Evolutionary conservation across 2,329 filamentous ascomycete genomes (phyloP), one percentile per base, ranked within the genome.

Genomic region (Rutstroemia sp.): DNA sequence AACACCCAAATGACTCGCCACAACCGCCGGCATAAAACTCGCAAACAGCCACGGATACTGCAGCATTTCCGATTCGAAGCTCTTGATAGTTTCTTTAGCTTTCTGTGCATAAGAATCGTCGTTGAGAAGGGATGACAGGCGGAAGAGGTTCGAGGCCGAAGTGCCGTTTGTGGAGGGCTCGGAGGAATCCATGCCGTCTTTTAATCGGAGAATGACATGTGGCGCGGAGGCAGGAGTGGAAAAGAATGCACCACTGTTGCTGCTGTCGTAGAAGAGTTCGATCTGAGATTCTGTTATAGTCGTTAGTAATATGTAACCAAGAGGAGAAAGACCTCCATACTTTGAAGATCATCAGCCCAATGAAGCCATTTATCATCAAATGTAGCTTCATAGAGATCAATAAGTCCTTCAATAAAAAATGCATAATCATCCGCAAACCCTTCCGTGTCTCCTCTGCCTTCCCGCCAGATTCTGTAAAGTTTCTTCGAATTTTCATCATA

Each of bases 361-460:
- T 86, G 75, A 4, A 96, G 76, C 73, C 88, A 89, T 45, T 75
- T 73, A 61, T 87, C 84, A 56, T 96, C 84, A 60, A 87, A 86
- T 0, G 89, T 96, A 0, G 86, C 81, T 69, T 92, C 86, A 68
- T 95, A 95, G 27, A 97, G 79, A 63, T 92, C 86, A 56, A 97
- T 75, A 1, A 96, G 76, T 0, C 91, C 92, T 50, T 86, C 82
- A 50, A 91, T 88, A 42, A 97, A 71, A 70, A 92, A 96, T 2
- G 92, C 90, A 68, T 97, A 97, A 73, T 99, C 94, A 65, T 97
- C 94, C 1, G 92, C 89, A 71, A 97, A 95, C 0, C 82, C 92
- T 40, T 78, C 77, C 0, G 83, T 84, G 17, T 82, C 77, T 27
- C 86, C 84, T 8, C 82, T 77, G 2, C 82, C 75, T 59, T 85